Evolutionary conservation across 495 filamentous ascomycete species (phyloP), one percentile per base, ranked within the genome.

Genomic region (Penicillium herquei): DNA sequence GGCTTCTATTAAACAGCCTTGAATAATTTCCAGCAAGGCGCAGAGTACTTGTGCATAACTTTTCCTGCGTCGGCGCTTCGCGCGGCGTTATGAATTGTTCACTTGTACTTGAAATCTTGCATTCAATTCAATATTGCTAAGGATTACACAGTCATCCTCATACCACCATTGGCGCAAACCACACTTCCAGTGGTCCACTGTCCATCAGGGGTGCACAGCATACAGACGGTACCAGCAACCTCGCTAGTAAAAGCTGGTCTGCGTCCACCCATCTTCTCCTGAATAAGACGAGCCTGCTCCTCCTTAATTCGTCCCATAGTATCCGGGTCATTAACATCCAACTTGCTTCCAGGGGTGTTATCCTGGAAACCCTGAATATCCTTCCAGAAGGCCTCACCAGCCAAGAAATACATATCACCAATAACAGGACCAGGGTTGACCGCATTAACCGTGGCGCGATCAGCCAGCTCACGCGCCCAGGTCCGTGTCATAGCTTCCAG

Each of bases 401-500:
- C 80, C 13, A 61, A 62, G n/a, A 72, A 70, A 48, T 84, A 87
- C 87, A 88, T 94, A 52, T 92, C 90, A 6, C 89, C 91, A 46
- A 84, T 81, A 0, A 94, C 91, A 0, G 92, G 91, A 0, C 92
- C 92, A 0, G 92, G 92, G 72, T 96, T 97, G 37, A 97, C 78
- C 0, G 87, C 84, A 66, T 96, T 97, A 37, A 96, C 91, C 0
- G 92, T 97, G 0, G 80, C 81, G 7, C 84, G 75, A 67, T 94
- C 87, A 3, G 84, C 77, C 35, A 97, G 74, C 72, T 97, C 92
- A 16, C 89, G 79, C 0, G 85, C 77, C 92, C 92, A 97, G 2
- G 89, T 91, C 8, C 92, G 79, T 10, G 91, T 96, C 91, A 96
- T 94, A n/a, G 87, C 82, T 58, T 97, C 92, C 33, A 96, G 62